Evolutionary conservation across 2,329 filamentous ascomycete genomes (phyloP).

Genomic region (Trichoderma sp.): DNA sequence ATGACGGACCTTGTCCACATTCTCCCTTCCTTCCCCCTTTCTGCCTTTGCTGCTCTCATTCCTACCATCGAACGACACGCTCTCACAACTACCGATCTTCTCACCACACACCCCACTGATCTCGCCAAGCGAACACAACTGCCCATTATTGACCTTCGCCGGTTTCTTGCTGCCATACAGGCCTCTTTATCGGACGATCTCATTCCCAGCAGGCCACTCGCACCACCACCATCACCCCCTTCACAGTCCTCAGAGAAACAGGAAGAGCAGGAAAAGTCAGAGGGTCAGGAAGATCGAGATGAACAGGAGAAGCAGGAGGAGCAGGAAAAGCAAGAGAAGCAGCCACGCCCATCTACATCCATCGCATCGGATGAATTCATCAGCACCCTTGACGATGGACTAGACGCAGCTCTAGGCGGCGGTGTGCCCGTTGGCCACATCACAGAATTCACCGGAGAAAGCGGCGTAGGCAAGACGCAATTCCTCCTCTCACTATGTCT

Average conservation of each 20-base stretch:
- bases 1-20: constrained; percentile 88
- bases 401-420: constrained; percentile 74
- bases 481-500: constrained; percentile 85
- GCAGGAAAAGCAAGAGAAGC: background rate
- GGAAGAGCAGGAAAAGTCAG: background rate
- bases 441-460: constrained; percentile 90
- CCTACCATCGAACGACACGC: constrained; percentile 77
- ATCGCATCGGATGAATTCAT: constrained; percentile 54
- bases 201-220: constrained; percentile 37
- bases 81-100: constrained; percentile 79
- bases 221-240: background rate
- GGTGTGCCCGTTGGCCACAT: constrained; percentile 81
- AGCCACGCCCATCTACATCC: constrained; percentile 36
- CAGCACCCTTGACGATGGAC: constrained; percentile 74
- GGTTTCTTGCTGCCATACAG: constrained; percentile 69
- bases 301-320: too few relatives aligned
- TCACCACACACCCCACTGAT: constrained; percentile 80
- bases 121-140: constrained; percentile 85
- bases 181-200: constrained; percentile 68
- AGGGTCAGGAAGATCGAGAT: background rate
- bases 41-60: constrained; percentile 73
- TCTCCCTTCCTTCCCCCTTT: constrained; percentile 76
- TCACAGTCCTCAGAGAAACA: background rate
- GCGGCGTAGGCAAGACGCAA: constrained; percentile 93
- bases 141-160: constrained; percentile 78